These are phyloP conservation scores for Trametes sanguinea DNA, from an alignment of 768 basidiomycete genomes.

Conservation along the genomic window DNA sequence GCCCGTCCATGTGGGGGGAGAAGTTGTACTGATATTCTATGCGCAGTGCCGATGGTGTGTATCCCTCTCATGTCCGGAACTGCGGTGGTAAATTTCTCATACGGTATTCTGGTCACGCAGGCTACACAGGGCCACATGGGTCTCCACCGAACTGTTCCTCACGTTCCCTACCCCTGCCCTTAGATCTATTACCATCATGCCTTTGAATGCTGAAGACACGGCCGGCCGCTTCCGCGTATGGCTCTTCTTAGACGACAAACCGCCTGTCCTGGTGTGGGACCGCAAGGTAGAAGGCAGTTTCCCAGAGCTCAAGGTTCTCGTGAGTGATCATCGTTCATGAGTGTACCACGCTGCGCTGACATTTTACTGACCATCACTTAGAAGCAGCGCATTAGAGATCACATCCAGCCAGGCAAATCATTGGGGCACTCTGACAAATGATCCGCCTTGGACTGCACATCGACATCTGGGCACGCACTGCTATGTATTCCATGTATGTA, in stretches of 20 bases:
- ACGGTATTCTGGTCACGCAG: constrained; percentile 39
- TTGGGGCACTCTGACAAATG: constrained; percentile 85
- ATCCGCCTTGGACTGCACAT: background rate
- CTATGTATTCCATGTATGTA: constrained; percentile 6
- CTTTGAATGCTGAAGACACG: constrained; percentile 78
- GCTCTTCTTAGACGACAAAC: constrained; percentile 50
- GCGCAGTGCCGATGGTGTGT: constrained; percentile 76
- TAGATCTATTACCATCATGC: constrained; percentile 67
- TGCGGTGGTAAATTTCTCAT: background rate
- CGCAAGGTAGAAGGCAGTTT: constrained; percentile 90
- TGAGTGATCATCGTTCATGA: constrained; percentile 40
- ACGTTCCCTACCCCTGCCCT: constrained; percentile 86
- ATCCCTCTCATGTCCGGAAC: background rate
- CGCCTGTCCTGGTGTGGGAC: constrained; percentile 75
- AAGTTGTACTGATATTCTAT: background rate
- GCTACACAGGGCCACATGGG: constrained; percentile 92
- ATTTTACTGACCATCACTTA: constrained; percentile 33
- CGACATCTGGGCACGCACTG: background rate
- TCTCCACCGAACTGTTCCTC: constrained; percentile 87
- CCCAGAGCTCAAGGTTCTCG: constrained; percentile 85
- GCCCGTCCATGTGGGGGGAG: constrained; percentile 4
- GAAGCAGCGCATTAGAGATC: constrained; percentile 89
- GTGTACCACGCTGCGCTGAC: background rate
- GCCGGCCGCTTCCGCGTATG: constrained; percentile 92
- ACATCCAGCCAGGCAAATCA: constrained; percentile 75